Evolutionary conservation across 2,329 filamentous ascomycete genomes (phyloP).

Genomic region (Diplodia seriata): DNA sequence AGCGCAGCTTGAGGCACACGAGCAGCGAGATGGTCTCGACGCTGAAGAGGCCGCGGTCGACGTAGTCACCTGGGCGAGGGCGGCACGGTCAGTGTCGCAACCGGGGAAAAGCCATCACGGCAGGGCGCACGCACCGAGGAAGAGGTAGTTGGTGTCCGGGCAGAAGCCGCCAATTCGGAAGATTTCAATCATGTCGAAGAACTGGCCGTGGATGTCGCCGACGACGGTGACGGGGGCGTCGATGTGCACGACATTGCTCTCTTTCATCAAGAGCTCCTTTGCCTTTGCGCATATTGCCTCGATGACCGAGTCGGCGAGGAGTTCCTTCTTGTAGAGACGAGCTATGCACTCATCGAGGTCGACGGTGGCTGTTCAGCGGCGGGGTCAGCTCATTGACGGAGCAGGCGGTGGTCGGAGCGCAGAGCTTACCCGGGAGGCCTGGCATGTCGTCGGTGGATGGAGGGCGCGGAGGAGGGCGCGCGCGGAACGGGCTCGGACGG

Average conservation of each 20-base stretch:
- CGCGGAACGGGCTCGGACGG: conserved; percentile 44
- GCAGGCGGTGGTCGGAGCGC: conserved; percentile 3
- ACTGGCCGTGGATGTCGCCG: conserved; percentile 98
- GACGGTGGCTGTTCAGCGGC: conserved; percentile 73
- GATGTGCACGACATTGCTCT: conserved; percentile 99
- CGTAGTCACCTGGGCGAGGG: conserved; percentile 79
- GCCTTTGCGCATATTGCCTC: conserved; percentile 99
- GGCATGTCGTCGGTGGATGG: conserved; percentile 50
- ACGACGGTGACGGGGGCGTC: conserved; percentile 95
- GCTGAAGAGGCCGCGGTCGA: conserved; percentile 97
- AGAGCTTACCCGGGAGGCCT: conserved; percentile 55
- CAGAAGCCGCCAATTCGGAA: conserved; percentile 98
- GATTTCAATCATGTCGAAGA: conserved; percentile 98
- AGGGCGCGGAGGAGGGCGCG: conserved; percentile 34
- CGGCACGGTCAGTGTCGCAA: neutral
- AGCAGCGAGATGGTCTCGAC: conserved; percentile 98
- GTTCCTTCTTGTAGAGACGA: conserved; percentile 94
- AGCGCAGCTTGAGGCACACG: conserved; percentile 95
- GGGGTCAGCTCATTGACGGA: conserved; percentile 22
- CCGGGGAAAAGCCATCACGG: neutral
- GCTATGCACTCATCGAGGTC: conserved; percentile 99
- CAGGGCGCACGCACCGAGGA: conserved; percentile 71
- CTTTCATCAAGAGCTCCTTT: conserved; percentile 98
- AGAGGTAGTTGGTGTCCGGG: conserved; percentile 97
- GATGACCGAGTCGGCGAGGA: conserved; percentile 95